Evolutionary conservation across 768 basidiomycete species (phyloP), one percentile per base, ranked within the genome.

Genomic region (Tulasnella sp.): DNA sequence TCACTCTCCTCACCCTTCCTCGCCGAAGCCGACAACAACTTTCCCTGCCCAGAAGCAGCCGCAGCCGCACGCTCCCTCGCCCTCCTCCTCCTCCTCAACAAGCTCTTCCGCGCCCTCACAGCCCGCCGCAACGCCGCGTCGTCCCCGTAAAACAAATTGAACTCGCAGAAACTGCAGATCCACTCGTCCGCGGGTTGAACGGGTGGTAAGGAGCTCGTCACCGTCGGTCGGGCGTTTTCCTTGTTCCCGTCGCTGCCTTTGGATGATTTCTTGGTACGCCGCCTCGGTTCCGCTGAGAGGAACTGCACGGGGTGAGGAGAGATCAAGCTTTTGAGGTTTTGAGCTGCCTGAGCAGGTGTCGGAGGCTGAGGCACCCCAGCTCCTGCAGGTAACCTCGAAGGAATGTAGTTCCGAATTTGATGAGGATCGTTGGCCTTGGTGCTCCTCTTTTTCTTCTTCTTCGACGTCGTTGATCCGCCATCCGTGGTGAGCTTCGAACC

Each of bases 341-440:
- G 85, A 76, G 83, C 82, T 58, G 81, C 81, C 78, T 86, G 85
- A n/a, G 83, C 82, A 36, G 76, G 19, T 14, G 54, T 67, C 25
- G 75, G 74, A 37, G 72, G n/a, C 15, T 54, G 75, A 83, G 76
- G 80, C 82, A 25, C 54, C 9, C 78, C 77, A 14, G 87, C 84
- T 79, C 86, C 74, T 9, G 74, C 82, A 3, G 93, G 91, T 72
- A 94, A 84, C 19, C 93, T 87, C 64, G 94, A 95, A 19, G 94
- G 93, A 64, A 96, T 89, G 84, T 96, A 99, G 85, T 98, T 98
- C 81, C 92, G 87, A 76, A 96, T 87, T 84, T 97, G 96, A 83
- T 99, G 97, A 3, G 94, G 96, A 81, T 99, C 97, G 72, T 93
- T 92, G 67, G 94, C 94, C 82, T 97, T 97, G 67, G 95, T 94